A percentile compares a stretch with the other conserved stretches of the same genome.
Evolutionary conservation across 768 basidiomycete species (phyloP).

Genomic region (Podaxis sp.): DNA sequence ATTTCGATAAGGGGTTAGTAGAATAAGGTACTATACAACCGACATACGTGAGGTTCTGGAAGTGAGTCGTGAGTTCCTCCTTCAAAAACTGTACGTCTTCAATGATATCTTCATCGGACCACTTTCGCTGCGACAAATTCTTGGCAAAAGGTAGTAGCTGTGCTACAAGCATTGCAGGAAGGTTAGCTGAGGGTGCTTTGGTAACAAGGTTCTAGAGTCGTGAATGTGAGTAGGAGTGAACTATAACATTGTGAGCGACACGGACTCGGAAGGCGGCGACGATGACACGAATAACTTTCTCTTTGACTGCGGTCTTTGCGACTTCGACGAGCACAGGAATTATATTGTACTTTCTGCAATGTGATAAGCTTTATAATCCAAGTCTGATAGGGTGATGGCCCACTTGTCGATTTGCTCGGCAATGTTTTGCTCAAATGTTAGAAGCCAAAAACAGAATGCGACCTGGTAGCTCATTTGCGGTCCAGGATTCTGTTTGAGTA

Average conservation of each 20-base stretch:
- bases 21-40: neutral
- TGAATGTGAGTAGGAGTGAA: neutral
- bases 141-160: constrained; percentile 85
- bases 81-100: constrained; percentile 89
- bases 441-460: constrained; percentile 88
- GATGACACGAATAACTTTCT: constrained; percentile 94
- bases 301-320: constrained; percentile 89
- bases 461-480: constrained; percentile 98
- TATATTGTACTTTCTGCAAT: constrained; percentile 79
- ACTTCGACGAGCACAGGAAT: constrained; percentile 82
- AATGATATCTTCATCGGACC: constrained; percentile 92
- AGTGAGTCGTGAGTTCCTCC: constrained; percentile 81
- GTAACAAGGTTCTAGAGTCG: constrained; percentile 76
- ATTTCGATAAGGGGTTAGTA: neutral
- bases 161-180: constrained; percentile 90
- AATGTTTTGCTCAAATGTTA: constrained; percentile 86
- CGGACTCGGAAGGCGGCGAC: constrained; percentile 86
- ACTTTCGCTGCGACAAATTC: constrained; percentile 82
- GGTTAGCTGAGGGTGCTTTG: constrained; percentile 84
- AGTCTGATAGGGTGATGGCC: constrained; percentile 19
- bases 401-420: constrained; percentile 89
- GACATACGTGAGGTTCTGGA: constrained; percentile 87
- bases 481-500: constrained; percentile 74
- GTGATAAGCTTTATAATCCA: neutral
- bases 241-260: neutral